Evolutionary conservation across 306 rosid species (phyloP).

Genomic region (Malus fusca): DNA sequence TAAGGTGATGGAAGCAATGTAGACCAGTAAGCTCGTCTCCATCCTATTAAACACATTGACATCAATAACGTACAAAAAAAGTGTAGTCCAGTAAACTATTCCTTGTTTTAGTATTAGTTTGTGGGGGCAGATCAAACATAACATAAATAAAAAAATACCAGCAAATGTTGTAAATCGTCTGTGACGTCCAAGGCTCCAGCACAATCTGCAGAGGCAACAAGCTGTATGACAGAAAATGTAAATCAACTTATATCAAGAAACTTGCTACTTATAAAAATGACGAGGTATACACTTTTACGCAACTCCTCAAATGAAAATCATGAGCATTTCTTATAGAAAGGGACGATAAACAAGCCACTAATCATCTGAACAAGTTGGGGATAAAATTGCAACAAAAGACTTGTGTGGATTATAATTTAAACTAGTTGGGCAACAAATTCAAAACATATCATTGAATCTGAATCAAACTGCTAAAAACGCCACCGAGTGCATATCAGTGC

Average conservation of each 20-base stretch:
- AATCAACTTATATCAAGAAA: conserved; percentile 11
- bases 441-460: not conserved
- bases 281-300: not conserved
- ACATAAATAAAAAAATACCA: conserved; percentile 36
- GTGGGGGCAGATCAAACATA: not conserved
- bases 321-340: not conserved
- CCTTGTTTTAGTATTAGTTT: not conserved
- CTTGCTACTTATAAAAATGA: not conserved
- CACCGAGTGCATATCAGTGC: not conserved
- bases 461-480: not conserved
- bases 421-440: not conserved
- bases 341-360: not conserved
- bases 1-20: conserved; percentile 94
- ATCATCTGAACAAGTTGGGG: not conserved
- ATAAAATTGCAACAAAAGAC: not conserved
- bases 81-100: not conserved
- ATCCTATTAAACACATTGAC: conserved; percentile 43
- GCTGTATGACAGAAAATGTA: conserved; percentile 70
- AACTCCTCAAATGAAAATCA: not conserved
- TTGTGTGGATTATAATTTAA: not conserved
- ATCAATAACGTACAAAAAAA: not conserved
- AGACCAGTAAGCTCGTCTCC: conserved; percentile 98
- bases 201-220: conserved; percentile 96
- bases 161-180: conserved; percentile 79
- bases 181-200: conserved; percentile 96